Conservation (phyloP, 352 stramenopile species). For the Phytopythium litorale region DNA sequence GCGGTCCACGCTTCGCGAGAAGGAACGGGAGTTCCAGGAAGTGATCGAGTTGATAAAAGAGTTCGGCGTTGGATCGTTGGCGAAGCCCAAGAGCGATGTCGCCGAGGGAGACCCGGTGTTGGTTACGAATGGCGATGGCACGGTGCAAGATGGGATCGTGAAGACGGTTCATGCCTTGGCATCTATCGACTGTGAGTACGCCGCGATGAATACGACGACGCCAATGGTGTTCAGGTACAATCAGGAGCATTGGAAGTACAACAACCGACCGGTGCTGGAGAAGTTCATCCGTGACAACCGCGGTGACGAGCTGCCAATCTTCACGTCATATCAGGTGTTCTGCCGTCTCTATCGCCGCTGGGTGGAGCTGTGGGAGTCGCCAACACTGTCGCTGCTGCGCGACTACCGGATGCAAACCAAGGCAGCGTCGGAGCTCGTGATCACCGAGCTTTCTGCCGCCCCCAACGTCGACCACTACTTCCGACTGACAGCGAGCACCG, state of each 20-base stretch:
- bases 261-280: slow-evolving; percentile 13
- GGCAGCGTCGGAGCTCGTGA: slow-evolving; percentile 19
- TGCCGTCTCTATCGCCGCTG: slow-evolving; percentile 36
- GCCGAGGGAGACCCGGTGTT: slow-evolving; percentile 1
- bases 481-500: slow-evolving; percentile 1
- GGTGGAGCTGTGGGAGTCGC: slow-evolving; percentile 30
- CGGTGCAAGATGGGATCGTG: neutral
- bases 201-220: neutral
- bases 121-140: neutral
- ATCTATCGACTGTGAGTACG: neutral
- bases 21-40: neutral
- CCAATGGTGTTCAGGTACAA: too few species aligned
- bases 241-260: slow-evolving; percentile 3
- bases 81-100: slow-evolving; percentile 1
- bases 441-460: slow-evolving; percentile 9
- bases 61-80: neutral
- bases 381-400: slow-evolving; percentile 19
- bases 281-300: slow-evolving; percentile 28
- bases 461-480: slow-evolving; percentile 25
- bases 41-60: neutral
- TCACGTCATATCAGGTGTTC: slow-evolving; percentile 37
- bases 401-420: slow-evolving; percentile 26
- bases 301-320: slow-evolving; percentile 33
- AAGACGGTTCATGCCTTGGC: too few species aligned
- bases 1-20: slow-evolving; percentile 1